These are phyloP conservation scores for Kalanchoe fedtschenkoi DNA, from an alignment of 164 flowering plant genomes.

Conservation along the genomic window DNA sequence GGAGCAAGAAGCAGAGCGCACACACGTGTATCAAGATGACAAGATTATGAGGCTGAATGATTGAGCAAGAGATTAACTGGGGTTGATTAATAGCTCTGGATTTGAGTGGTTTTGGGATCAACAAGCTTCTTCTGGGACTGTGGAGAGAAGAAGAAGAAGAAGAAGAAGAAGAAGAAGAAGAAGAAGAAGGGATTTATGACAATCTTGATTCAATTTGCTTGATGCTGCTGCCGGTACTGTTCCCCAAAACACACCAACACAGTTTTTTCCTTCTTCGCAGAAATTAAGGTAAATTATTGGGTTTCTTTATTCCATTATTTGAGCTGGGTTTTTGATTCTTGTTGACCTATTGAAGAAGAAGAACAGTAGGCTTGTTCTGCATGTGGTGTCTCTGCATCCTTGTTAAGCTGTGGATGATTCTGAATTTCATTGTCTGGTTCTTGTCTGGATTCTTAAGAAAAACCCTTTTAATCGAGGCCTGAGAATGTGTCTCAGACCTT, in stretches of 20 bases:
- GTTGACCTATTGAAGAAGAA: too few species aligned
- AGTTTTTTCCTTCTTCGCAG: not conserved
- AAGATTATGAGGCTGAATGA: not conserved
- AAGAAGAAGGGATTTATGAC: too few species aligned
- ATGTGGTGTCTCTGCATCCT: conserved; percentile 3
- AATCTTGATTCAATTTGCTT: not conserved
- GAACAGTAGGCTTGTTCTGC: not conserved
- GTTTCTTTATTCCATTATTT: not conserved
- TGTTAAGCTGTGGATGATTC: not conserved
- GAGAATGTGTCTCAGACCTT: too few species aligned
- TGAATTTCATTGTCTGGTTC: not conserved
- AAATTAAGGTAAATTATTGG: conserved; percentile 4
- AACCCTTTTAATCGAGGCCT: not conserved
- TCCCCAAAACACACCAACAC: not conserved
- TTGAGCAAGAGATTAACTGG: not conserved
- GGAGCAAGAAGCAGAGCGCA: too few species aligned
- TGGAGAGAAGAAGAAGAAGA: too few species aligned
- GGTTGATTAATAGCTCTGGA: not conserved
- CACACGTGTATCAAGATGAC: too few species aligned
- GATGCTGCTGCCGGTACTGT: not conserved
- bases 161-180: too few species aligned
- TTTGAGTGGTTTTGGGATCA: conserved; percentile 3
- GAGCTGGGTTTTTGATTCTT: not conserved
- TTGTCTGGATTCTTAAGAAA: not conserved
- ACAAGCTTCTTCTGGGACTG: not conserved